Conservation (phyloP, 495 filamentous ascomycete genomes). For the Aspergillus bertholletiae region DNA sequence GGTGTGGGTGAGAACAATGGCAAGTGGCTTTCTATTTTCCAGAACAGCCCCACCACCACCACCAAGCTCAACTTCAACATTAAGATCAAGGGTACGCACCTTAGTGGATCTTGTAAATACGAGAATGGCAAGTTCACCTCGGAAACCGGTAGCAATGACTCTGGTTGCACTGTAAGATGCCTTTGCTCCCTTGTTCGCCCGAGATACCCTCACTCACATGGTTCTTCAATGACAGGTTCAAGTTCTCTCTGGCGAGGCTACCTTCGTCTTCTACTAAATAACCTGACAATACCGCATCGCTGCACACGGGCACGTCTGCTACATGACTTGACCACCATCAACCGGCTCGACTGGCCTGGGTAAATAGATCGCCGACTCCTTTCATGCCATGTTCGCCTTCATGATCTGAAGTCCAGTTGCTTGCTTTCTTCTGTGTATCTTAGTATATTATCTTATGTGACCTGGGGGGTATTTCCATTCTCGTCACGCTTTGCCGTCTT, state of each 20-base stretch:
- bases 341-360: constrained; percentile 11
- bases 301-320: not conserved
- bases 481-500: constrained; percentile 26
- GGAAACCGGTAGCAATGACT: constrained; percentile 35
- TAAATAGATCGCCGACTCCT: constrained; percentile 11
- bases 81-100: constrained; percentile 61
- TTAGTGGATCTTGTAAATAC: constrained; percentile 68
- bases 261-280: constrained; percentile 41
- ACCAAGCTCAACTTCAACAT: constrained; percentile 68
- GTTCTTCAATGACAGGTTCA: constrained; percentile 30
- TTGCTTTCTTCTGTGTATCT: constrained; percentile 42
- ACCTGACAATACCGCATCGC: not conserved
- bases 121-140: constrained; percentile 56
- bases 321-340: constrained; percentile 3
- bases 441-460: constrained; percentile 36
- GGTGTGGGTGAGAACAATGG: constrained; percentile 71
- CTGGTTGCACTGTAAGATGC: constrained; percentile 66
- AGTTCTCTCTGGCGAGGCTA: constrained; percentile 43
- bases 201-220: constrained; percentile 4
- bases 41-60: constrained; percentile 61
- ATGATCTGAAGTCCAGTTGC: constrained; percentile 15
- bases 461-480: constrained; percentile 28
- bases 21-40: constrained; percentile 82
- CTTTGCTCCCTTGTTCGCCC: not conserved
- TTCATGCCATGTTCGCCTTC: constrained; percentile 15